A percentile compares a stretch with the other conserved stretches of the same genome.
Conservation (phyloP, 352 stramenopile genomes). For the Globisporangium viniferum region DNA sequence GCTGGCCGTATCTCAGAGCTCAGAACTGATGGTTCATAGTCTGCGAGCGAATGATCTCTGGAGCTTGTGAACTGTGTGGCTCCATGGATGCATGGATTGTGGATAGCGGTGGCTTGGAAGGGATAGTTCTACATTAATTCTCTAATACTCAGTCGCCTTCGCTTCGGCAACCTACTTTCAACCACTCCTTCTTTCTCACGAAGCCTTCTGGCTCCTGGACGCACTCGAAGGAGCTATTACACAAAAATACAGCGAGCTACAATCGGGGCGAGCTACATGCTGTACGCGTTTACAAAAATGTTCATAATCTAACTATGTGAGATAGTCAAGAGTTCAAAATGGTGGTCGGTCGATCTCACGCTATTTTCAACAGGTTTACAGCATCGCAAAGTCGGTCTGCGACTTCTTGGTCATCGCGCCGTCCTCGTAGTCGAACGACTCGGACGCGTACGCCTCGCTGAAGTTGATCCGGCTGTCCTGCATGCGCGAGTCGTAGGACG, state of each 20-base stretch:
- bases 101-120: background rate
- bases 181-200: background rate
- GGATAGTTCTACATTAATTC: background rate
- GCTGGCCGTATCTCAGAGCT: too few species aligned
- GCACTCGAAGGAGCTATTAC: background rate
- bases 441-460: constrained; percentile 50
- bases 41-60: too few species aligned
- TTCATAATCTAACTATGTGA: constrained; percentile 7
- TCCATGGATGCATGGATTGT: too few species aligned
- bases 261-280: background rate
- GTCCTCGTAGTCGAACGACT: constrained; percentile 38
- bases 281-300: background rate
- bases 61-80: too few species aligned
- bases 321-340: background rate
- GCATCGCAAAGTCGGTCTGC: constrained; percentile 47
- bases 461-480: constrained; percentile 66
- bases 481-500: constrained; percentile 29
- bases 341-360: too few species aligned
- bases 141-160: background rate
- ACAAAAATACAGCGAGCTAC: constrained; percentile 1
- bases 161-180: background rate
- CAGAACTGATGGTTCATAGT: too few species aligned
- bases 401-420: constrained; percentile 31
- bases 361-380: constrained; percentile 26
- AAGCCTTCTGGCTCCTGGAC: background rate